Evolutionary conservation across 202 grass and related monocot species (phyloP).

Genomic region (Brachypodium distachyon): DNA sequence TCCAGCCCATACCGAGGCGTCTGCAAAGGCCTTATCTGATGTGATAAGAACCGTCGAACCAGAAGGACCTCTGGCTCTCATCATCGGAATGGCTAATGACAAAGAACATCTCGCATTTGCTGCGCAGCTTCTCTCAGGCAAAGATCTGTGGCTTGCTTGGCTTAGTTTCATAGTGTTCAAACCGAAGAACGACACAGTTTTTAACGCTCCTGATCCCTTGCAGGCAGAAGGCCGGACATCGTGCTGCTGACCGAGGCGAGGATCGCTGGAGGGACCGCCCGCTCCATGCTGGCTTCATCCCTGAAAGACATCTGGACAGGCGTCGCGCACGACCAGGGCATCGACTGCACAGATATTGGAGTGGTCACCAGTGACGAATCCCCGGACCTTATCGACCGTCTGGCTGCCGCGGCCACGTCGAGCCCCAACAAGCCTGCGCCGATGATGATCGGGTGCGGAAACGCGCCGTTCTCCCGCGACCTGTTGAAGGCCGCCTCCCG

Average conservation of each 20-base stretch:
- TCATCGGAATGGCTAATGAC: conserved; percentile 82
- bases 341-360: conserved; percentile 29
- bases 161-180: not conserved
- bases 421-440: not conserved
- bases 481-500: conserved; percentile 25
- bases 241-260: conserved; percentile 58
- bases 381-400: not conserved
- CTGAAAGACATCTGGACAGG: conserved; percentile 50
- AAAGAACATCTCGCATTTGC: conserved; percentile 81
- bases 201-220: not conserved
- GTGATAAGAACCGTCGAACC: conserved; percentile 43
- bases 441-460: conserved; percentile 33
- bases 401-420: not conserved
- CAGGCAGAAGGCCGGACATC: conserved; percentile 51
- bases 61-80: conserved; percentile 46
- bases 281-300: conserved; percentile 21
- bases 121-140: conserved; percentile 70
- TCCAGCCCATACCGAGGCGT: conserved; percentile 84
- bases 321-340: conserved; percentile 22
- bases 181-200: not conserved
- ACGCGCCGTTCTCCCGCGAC: not conserved
- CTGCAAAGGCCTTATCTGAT: conserved; percentile 64
- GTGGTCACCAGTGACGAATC: not conserved
- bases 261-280: conserved; percentile 61
- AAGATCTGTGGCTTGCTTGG: not conserved